Base-by-base conservation (phyloP, 345 rosid genomes). In the Hevea brasiliensis region DNA sequence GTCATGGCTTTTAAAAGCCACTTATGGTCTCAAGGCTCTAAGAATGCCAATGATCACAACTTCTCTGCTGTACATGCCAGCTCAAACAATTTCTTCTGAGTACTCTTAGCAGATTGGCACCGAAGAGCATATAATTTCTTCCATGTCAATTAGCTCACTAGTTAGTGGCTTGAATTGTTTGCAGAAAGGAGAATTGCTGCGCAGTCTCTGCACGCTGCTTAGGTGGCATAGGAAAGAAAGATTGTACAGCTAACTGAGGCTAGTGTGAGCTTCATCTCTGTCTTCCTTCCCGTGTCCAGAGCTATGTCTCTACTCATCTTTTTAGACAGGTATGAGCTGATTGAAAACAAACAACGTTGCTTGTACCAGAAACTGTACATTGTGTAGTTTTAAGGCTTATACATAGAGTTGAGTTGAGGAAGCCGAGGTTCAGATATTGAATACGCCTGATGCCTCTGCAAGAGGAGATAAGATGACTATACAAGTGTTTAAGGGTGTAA, bases 231-330 rank as follows among this genome's bases (percentile, higher is more conserved):
- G 82, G 80, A 74, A 77, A 69, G 80, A 73, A 79, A 79, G 86
- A 61, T 53, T 89, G 93, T 89, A 87, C 86, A 87, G 90, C 89
- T 89, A 84, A 89, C 88, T 54, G 85, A 76, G n/a, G 84, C 80
- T 74, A 77, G 85, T 83, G 72, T 57, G 84, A 81, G 82, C 84
- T 76, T 81, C 76, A 47, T 79, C 74, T 54, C 73, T 75, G 74
- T 74, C 74, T 64, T 79, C 67, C 71, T 78, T 75, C 64, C 27
- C 55, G 20, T 78, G 57, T 75, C 66, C 70, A 73, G 77, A 76
- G 77, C 57, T 57, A 32, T 2, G 78, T 58, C 80, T 59, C 80
- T 68, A 27, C 79, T 70, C 32, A 23, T 81, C 79, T 76, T 73
- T 81, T 74, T 63, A 20, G 83, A 68, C 23, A 68, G 87, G 87